Evolutionary conservation across 441 rosid species (phyloP).

Genomic region (Daphne laureola): DNA sequence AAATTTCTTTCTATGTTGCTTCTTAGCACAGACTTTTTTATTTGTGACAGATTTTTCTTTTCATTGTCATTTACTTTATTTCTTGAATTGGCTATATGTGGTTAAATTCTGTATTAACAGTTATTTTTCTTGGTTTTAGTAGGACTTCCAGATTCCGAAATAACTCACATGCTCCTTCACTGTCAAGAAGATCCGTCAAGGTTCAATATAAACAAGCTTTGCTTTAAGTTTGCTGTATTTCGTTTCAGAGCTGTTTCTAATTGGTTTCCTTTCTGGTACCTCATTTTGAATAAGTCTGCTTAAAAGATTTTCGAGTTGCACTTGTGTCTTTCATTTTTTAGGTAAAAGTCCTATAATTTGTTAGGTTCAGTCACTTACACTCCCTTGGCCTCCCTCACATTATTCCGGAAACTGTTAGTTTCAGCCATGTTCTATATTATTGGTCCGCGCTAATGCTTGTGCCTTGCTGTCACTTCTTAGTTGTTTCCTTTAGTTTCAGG

Average conservation of each 20-base stretch:
- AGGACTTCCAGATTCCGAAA: constrained; percentile 26
- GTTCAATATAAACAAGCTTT: constrained; percentile 14
- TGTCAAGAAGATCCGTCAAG: constrained; percentile 35
- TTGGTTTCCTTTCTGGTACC: too few relatives aligned
- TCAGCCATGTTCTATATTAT: too few relatives aligned
- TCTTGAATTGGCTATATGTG: not conserved
- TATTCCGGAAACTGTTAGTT: too few relatives aligned
- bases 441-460: not conserved
- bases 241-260: not conserved
- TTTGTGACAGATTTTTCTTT: not conserved
- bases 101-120: not conserved
- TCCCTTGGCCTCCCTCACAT: too few relatives aligned
- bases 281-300: constrained; percentile 1
- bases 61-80: not conserved
- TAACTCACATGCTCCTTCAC: constrained; percentile 17
- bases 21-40: too few relatives aligned
- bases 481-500: not conserved
- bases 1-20: too few relatives aligned
- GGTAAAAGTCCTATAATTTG: too few relatives aligned
- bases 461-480: not conserved
- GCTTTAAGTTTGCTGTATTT: constrained; percentile 5
- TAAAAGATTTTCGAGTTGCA: constrained; percentile 3
- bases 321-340: too few relatives aligned
- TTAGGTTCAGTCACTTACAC: too few relatives aligned
- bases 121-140: constrained; percentile 10